phyloP scores from a whole-genome alignment of 768 basidiomycete genomes.

The Thelephora ganbajun region DNA sequence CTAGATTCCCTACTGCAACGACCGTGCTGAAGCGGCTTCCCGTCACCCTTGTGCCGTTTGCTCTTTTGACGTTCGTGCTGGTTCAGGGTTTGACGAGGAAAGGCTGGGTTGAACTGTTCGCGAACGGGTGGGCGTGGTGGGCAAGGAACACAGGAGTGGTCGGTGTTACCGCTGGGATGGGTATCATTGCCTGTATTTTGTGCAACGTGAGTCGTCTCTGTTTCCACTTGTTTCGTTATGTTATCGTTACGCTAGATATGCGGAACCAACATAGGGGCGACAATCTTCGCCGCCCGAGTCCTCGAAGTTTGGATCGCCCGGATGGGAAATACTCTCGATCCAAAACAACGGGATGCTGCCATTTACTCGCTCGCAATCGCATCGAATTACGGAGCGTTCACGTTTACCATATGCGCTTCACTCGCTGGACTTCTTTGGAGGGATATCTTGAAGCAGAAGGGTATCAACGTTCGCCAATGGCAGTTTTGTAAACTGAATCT shows the following conservation, averaged over 20 bases:
- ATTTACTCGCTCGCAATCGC: conserved; percentile 62
- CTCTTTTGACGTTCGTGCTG: conserved; percentile 90
- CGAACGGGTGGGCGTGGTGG: conserved; percentile 44
- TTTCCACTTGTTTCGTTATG: neutral
- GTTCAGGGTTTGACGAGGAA: conserved; percentile 70
- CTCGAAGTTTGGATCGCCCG: conserved; percentile 30
- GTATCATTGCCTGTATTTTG: conserved; percentile 55
- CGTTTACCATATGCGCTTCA: conserved; percentile 77
- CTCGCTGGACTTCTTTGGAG: conserved; percentile 84
- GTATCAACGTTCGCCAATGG: conserved; percentile 40
- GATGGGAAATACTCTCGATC: conserved; percentile 4
- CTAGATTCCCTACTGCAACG: conserved; percentile 56
- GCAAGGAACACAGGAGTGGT: conserved; percentile 19
- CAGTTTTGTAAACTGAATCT: conserved; percentile 69
- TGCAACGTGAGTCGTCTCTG: conserved; percentile 38
- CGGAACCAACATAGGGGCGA: conserved; percentile 86
- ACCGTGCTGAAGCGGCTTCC: conserved; percentile 58
- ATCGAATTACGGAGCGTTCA: conserved; percentile 84
- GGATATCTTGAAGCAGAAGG: conserved; percentile 59
- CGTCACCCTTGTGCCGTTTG: conserved; percentile 76
- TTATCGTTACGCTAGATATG: conserved; percentile 25
- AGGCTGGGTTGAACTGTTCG: conserved; percentile 85
- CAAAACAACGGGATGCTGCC: conserved; percentile 11
- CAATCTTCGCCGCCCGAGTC: conserved; percentile 77
- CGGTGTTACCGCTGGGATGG: conserved; percentile 35